Evolutionary conservation across 164 flowering plant genomes (phyloP).

Genomic region (Litsea cubeba): DNA sequence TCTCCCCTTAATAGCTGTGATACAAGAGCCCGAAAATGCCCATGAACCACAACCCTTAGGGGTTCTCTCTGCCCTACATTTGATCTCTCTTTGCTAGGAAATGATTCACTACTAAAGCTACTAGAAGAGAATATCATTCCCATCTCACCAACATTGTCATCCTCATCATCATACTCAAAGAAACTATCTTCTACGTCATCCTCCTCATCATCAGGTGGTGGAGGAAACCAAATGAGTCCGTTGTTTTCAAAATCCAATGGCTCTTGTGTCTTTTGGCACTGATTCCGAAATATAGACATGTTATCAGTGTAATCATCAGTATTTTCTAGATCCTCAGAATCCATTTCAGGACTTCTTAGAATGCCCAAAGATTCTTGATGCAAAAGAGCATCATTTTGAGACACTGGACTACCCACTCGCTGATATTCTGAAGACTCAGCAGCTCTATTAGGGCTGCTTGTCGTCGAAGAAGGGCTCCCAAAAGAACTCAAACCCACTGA

Average conservation of each 20-base stretch:
- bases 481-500: conserved; percentile 75
- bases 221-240: conserved; percentile 85
- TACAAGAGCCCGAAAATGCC: conserved; percentile 91
- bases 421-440: conserved; percentile 45
- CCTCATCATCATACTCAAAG: conserved; percentile 80
- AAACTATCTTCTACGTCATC: conserved; percentile 57
- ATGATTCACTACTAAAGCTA: conserved; percentile 35
- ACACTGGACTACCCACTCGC: conserved; percentile 37
- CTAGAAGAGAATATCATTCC: conserved; percentile 45
- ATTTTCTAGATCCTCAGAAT: conserved; percentile 36
- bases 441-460: conserved; percentile 47
- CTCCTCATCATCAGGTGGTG: conserved; percentile 67
- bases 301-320: conserved; percentile 40
- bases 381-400: conserved; percentile 29
- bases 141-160: conserved; percentile 67
- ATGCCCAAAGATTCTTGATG: conserved; percentile 41
- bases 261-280: conserved; percentile 29
- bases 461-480: conserved; percentile 64
- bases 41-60: conserved; percentile 58
- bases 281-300: conserved; percentile 27
- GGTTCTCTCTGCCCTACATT: conserved; percentile 55
- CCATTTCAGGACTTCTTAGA: conserved; percentile 39
- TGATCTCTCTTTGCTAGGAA: conserved; percentile 47
- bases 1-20: conserved; percentile 79
- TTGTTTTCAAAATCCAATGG: conserved; percentile 78